Percentiles rank a stretch among this genome's conserved stretches.
Conservation (phyloP, 202 grass and related monocot genomes). For the Musa balbisiana region DNA sequence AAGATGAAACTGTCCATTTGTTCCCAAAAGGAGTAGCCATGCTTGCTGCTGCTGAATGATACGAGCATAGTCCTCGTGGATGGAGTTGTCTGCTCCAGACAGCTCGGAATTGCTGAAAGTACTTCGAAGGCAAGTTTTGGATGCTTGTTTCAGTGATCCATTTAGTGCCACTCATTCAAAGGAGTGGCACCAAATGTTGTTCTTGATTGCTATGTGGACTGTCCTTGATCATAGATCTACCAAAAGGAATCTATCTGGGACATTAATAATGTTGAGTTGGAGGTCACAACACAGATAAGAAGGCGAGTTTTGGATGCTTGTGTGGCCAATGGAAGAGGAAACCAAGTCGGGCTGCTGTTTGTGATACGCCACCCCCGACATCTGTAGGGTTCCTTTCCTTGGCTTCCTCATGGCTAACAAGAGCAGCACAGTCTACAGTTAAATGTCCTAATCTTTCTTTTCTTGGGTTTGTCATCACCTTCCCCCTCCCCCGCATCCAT, state of each 20-base stretch:
- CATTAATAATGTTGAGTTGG: not conserved
- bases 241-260: not conserved
- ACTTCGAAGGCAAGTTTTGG: too few species aligned
- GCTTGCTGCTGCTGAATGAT: not conserved
- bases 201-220: not conserved
- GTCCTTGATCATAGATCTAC: not conserved
- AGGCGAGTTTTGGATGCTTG: too few species aligned
- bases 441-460: constrained; percentile 22
- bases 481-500: constrained; percentile 23
- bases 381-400: not conserved
- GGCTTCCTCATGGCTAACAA: not conserved
- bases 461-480: constrained; percentile 24
- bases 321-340: too few species aligned
- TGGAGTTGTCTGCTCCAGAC: too few species aligned
- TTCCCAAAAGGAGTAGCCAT: constrained; percentile 19
- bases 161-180: too few species aligned
- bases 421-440: not conserved
- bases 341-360: too few species aligned
- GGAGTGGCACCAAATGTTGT: not conserved
- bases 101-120: too few species aligned
- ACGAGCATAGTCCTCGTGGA: too few species aligned
- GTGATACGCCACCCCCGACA: not conserved
- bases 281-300: too few species aligned
- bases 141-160: too few species aligned
- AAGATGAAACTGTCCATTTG: constrained; percentile 14